Base-by-base conservation (phyloP, 306 rosid genomes). In the Delonix regia region DNA sequence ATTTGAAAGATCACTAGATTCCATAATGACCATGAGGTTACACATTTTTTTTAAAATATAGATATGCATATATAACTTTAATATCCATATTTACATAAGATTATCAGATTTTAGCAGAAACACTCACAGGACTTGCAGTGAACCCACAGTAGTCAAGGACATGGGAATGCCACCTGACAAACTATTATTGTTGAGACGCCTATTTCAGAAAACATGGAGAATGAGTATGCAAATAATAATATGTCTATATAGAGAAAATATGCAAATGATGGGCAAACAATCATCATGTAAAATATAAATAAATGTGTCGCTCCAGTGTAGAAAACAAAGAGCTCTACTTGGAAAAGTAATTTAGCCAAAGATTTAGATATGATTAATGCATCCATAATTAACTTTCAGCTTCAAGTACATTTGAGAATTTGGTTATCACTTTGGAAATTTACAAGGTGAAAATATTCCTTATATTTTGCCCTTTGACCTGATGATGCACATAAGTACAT, bases 121-220 rank as follows among this genome's bases (percentile, higher is more conserved):
- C 48, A 89, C 97, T 91, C 81, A 91, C 97, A 91, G 85, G 76
- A 89, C 93, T 89, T 89, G 90, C 67, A 91, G 83, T 30, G 92
- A 80, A 9, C 0, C 0, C 60, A 89, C 83, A 0, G 0, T 68
- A 9, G 97, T 87, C 85, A 91, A 86, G 24, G 53, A 0, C 53
- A 3, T 0, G 15, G 97, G 92, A 86, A 91, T 91, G 19, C 0
- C 0, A 71, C 87, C 97, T 0, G 65, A 2, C 78, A 91, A 83
- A 81, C 30, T 84, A 87, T 89, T 91, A 87, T 91, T 87, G 92
- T 89, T 89, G 71, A 91, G 93, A 83, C 93, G 97, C 90, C 97
- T 91, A 72, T 74, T 76, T 36, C 70, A 76, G 10, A 44, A 36
- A 49, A 77, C 27, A 73, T 41, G 52, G 76, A 63, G 12, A 9